phyloP scores from a whole-genome alignment of 805 yeast species.

The Candida khao-thaluensis region DNA sequence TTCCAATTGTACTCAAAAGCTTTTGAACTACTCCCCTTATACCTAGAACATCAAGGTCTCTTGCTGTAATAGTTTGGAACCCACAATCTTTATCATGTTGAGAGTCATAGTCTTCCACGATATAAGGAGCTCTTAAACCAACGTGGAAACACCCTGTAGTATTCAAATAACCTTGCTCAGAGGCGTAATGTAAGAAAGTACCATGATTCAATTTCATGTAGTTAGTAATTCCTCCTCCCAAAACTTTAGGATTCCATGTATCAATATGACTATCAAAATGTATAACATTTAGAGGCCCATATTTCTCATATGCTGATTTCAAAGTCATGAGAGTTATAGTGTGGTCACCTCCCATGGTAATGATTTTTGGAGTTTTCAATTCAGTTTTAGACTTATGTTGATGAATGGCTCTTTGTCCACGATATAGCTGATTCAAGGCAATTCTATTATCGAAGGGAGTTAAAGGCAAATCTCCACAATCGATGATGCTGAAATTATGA shows the following conservation, averaged over 20 bases:
- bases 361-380: slow-evolving; percentile 28
- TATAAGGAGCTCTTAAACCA: slow-evolving; percentile 65
- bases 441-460: slow-evolving; percentile 66
- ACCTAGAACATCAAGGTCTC: slow-evolving; percentile 46
- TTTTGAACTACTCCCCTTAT: slow-evolving; percentile 32
- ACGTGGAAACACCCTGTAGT: slow-evolving; percentile 54
- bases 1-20: slow-evolving; percentile 35
- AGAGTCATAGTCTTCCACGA: slow-evolving; percentile 36
- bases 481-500: slow-evolving; percentile 49
- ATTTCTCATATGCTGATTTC: slow-evolving; percentile 49
- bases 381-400: slow-evolving; percentile 16
- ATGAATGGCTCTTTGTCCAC: slow-evolving; percentile 49
- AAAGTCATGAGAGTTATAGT: slow-evolving; percentile 53
- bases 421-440: slow-evolving; percentile 62
- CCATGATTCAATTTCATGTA: slow-evolving; percentile 67
- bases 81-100: slow-evolving; percentile 53
- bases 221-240: slow-evolving; percentile 62
- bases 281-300: slow-evolving; percentile 49
- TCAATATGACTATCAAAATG: slow-evolving; percentile 71
- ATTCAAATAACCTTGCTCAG: slow-evolving; percentile 59
- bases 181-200: slow-evolving; percentile 67
- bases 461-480: slow-evolving; percentile 69
- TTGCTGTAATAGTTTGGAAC: slow-evolving; percentile 44
- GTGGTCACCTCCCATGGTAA: slow-evolving; percentile 64
- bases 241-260: slow-evolving; percentile 63